A percentile compares a stretch with the other conserved stretches of the same genome.
Conservation (phyloP, 2,329 filamentous ascomycete genomes). For the Paecilomyces sp. region DNA sequence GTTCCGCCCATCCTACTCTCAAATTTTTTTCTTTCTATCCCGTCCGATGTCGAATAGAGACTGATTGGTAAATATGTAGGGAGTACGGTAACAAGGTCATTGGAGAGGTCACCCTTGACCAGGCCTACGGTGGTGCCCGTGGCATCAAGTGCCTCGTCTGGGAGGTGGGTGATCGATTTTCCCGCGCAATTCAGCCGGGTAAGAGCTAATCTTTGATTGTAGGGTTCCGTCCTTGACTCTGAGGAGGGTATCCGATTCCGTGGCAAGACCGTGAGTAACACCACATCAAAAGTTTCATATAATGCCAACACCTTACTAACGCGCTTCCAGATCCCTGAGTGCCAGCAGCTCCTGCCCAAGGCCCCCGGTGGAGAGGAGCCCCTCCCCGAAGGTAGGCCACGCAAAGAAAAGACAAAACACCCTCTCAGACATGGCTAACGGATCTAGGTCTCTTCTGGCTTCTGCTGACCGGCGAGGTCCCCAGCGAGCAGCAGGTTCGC, state of each 20-base stretch:
- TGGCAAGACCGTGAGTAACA: slow-evolving; percentile 70
- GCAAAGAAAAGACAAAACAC: background rate
- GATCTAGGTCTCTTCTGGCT: slow-evolving; percentile 91
- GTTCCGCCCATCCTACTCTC: slow-evolving; percentile 22
- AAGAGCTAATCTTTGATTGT: slow-evolving; percentile 8
- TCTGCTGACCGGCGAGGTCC: slow-evolving; percentile 94
- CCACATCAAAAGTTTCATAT: background rate
- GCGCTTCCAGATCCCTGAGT: slow-evolving; percentile 71
- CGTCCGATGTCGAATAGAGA: background rate
- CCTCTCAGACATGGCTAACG: slow-evolving; percentile 8
- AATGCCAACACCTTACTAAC: slow-evolving; percentile 14
- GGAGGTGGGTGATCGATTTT: slow-evolving; percentile 53
- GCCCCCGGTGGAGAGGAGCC: slow-evolving; percentile 94
- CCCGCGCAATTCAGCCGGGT: background rate
- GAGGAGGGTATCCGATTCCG: slow-evolving; percentile 99
- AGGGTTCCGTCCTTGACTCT: slow-evolving; percentile 89
- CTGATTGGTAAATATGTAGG: slow-evolving; percentile 43
- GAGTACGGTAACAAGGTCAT: slow-evolving; percentile 93
- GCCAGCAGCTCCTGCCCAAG: slow-evolving; percentile 95
- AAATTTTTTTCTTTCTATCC: no score
- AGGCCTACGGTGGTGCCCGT: slow-evolving; percentile 98
- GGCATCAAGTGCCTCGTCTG: slow-evolving; percentile 98
- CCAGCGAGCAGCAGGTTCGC: slow-evolving; percentile 95
- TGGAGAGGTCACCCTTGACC: slow-evolving; percentile 96
- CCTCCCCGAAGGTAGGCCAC: slow-evolving; percentile 71